phyloP scores from a whole-genome alignment of 208 protist species.

The Leishmania aethiopica region DNA sequence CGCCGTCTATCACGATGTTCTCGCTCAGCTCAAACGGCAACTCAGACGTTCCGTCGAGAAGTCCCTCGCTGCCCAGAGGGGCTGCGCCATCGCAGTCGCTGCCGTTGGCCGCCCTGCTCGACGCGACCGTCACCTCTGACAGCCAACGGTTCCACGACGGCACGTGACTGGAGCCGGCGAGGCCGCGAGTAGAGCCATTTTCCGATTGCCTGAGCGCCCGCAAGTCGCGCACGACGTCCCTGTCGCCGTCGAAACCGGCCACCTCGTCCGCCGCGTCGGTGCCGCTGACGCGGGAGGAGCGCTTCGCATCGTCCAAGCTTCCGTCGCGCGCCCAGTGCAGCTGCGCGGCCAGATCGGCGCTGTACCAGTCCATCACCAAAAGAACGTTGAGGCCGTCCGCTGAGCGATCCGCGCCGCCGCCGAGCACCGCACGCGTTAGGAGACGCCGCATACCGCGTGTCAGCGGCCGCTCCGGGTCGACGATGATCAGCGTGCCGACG shows the following conservation, averaged over 20 bases:
- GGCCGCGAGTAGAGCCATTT: constrained; percentile 1
- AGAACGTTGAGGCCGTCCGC: constrained; percentile 40
- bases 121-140: constrained; percentile 9
- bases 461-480: constrained; percentile 54
- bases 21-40: constrained; percentile 26
- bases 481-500: constrained; percentile 45
- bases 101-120: not conserved
- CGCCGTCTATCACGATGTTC: constrained; percentile 18
- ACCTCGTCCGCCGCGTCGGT: not conserved
- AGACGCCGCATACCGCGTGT: constrained; percentile 26
- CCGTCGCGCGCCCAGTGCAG: constrained; percentile 9
- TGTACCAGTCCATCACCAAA: constrained; percentile 60
- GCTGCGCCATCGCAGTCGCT: not conserved
- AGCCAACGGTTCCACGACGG: constrained; percentile 54
- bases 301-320: not conserved
- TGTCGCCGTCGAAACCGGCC: not conserved
- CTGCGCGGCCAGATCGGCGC: constrained; percentile 15
- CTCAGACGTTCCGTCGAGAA: constrained; percentile 2
- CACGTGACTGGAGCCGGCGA: constrained; percentile 48
- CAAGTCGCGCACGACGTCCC: not conserved
- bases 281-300: not conserved
- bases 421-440: constrained; percentile 30
- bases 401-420: not conserved
- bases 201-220: not conserved
- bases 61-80: constrained; percentile 21